phyloP scores from a whole-genome alignment of 768 basidiomycete genomes.

The Lentinula sp. region DNA sequence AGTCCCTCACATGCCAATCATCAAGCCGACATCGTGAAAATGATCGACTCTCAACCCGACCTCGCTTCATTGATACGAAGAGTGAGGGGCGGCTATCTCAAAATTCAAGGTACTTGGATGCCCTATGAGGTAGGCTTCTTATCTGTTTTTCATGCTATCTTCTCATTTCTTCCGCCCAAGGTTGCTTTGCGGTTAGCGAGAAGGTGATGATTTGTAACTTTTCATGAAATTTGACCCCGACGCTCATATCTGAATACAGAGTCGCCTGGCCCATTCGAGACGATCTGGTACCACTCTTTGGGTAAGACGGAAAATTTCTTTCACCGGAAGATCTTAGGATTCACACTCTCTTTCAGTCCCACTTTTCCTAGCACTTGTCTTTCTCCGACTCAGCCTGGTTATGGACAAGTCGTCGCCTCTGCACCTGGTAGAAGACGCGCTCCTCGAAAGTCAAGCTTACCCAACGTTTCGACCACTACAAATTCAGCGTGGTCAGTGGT shows the following conservation, averaged over 20 bases:
- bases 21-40: constrained; percentile 85
- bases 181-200: constrained; percentile 75
- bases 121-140: constrained; percentile 68
- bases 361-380: constrained; percentile 81
- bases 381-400: constrained; percentile 81
- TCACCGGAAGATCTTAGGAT: neutral
- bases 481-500: constrained; percentile 1
- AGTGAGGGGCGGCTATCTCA: constrained; percentile 83
- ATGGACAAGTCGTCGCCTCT: constrained; percentile 72
- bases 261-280: constrained; percentile 88
- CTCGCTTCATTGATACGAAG: constrained; percentile 75
- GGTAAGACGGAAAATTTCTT: constrained; percentile 36
- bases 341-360: constrained; percentile 38
- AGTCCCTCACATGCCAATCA: constrained; percentile 8
- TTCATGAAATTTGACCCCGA: constrained; percentile 10
- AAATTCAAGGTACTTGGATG: constrained; percentile 94
- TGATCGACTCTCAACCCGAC: constrained; percentile 89
- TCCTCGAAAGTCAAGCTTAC: constrained; percentile 41
- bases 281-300: constrained; percentile 83
- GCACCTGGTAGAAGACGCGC: constrained; percentile 55
- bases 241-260: constrained; percentile 27
- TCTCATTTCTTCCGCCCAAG: constrained; percentile 27
- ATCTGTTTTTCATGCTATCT: neutral
- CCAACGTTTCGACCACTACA: constrained; percentile 20
- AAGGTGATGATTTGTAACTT: constrained; percentile 43